Evolutionary conservation across 148 eudicot species (phyloP).

Genomic region (Rhododendron vialii): DNA sequence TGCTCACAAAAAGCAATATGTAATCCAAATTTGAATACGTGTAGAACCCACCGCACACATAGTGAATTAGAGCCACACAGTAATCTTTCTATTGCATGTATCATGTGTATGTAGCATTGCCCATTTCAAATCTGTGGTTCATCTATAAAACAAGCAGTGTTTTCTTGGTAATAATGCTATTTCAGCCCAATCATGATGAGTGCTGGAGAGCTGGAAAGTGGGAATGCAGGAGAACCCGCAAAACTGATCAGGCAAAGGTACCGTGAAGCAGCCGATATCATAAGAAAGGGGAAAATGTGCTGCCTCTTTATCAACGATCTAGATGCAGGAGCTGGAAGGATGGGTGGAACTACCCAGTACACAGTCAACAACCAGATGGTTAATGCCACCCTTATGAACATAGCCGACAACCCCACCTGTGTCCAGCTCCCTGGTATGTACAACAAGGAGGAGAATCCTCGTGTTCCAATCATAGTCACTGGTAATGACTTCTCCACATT

Average conservation of each 20-base stretch:
- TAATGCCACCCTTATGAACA: slow-evolving; percentile 37
- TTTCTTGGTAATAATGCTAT: background rate
- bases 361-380: slow-evolving; percentile 39
- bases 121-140: background rate
- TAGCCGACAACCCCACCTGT: slow-evolving; percentile 33
- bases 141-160: background rate
- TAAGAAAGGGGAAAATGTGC: slow-evolving; percentile 37
- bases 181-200: slow-evolving; percentile 43
- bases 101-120: background rate
- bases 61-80: background rate
- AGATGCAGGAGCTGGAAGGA: slow-evolving; percentile 34
- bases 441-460: slow-evolving; percentile 33
- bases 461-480: slow-evolving; percentile 29
- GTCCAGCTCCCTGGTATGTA: slow-evolving; percentile 42
- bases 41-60: background rate
- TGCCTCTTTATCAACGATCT: slow-evolving; percentile 33
- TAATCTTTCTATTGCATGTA: background rate
- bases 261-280: slow-evolving; percentile 33
- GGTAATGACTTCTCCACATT: slow-evolving; percentile 35
- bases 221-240: slow-evolving; percentile 31
- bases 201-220: slow-evolving; percentile 39
- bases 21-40: background rate
- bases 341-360: slow-evolving; percentile 36
- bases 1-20: background rate
- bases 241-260: slow-evolving; percentile 35